Evolutionary conservation across 805 yeast species (phyloP), one percentile per base, ranked within the genome.

Genomic region (Scheffersomyces amazonensis): DNA sequence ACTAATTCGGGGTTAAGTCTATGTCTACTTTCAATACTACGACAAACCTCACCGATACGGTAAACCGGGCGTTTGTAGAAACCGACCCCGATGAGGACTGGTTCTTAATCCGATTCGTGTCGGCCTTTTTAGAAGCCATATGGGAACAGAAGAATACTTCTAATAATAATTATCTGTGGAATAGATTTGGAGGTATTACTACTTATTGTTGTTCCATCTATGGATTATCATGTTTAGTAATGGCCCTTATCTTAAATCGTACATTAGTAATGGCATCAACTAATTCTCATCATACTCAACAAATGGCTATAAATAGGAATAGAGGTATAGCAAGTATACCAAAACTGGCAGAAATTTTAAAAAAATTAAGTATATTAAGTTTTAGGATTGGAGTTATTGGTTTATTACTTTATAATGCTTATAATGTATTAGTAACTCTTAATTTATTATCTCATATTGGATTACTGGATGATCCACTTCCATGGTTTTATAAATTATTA

Each of bases 241-340:
- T 67, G 65, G 66, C 71, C 1, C 50, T 68, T 9, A 37, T 67
- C 2, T 49, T 67, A 41, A 67, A 67, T 42, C 42, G 73, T 13
- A 67, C 73, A 0, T 37, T 62, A 37, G 60, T 58, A 5, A 48
- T 67, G 39, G 73, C 73, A 2, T 59, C 68, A 12, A 57, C 68
- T 12, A 64, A 63, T 34, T 44, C 51, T 24, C 46, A 53, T 7
- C 38, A 55, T 16, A 40, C 40, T 21, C 62, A 55, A 35, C 58
- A 51, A 40, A 19, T 43, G 32, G 46, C 46, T 15, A 46, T 53
- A 2, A 39, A 46, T 35, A 34, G 50, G 17, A 41, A 47, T 24
- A 32, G 58, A 18, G 44, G 44, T 16, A 16, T 31, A 11, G 13
- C 5, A 1, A 11, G 17, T 8, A 12, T 6, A 11, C 16, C 31